phyloP scores from a whole-genome alignment of 306 rosid genomes.

The Myrica gale region DNA sequence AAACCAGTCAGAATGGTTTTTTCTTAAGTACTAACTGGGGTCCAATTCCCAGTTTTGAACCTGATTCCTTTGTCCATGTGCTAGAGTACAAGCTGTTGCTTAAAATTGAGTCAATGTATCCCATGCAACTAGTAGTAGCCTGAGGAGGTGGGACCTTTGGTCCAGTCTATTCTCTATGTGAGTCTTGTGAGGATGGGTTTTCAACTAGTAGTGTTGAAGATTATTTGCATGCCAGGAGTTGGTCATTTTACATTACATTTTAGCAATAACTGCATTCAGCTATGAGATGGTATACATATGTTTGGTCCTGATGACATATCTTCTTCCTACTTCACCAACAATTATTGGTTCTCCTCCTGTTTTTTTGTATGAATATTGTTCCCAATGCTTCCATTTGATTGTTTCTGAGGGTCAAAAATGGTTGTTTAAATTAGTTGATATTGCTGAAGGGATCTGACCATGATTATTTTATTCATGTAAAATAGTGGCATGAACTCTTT shows the following conservation, averaged over 20 bases:
- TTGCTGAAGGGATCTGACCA: neutral
- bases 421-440: neutral
- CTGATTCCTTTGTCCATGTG: neutral
- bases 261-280: neutral
- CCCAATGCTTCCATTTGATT: neutral
- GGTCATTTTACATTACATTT: no score
- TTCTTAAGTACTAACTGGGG: neutral
- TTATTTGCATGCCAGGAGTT: no score
- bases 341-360: neutral
- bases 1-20: neutral
- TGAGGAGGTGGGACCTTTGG: no score
- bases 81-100: neutral
- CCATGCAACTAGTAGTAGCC: no score
- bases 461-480: neutral
- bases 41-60: neutral
- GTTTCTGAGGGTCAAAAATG: neutral
- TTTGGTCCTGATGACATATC: neutral
- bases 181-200: no score
- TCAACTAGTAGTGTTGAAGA: no score
- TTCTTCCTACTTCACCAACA: neutral
- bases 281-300: neutral
- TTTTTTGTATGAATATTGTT: constrained; percentile 11
- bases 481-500: neutral
- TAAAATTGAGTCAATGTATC: neutral
- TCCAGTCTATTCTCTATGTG: no score